Evolutionary conservation across 495 filamentous ascomycete species (phyloP).

Genomic region (Neohortaea acidophila): DNA sequence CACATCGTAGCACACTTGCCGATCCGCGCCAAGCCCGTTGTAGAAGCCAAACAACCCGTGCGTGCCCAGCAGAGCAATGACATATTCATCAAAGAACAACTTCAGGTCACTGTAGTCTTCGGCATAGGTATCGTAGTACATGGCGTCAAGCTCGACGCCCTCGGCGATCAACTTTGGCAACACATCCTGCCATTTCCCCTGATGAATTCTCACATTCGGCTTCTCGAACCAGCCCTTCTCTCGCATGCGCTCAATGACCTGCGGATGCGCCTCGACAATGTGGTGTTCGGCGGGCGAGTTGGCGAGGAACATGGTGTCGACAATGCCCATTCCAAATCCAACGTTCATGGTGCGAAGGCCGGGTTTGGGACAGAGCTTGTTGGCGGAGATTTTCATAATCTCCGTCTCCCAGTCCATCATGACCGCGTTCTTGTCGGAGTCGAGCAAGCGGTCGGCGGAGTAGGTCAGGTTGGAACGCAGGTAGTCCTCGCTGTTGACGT

Average conservation of each 20-base stretch:
- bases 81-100: slow-evolving; percentile 74
- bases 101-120: slow-evolving; percentile 77
- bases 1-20: slow-evolving; percentile 86
- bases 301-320: slow-evolving; percentile 67
- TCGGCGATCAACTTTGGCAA: slow-evolving; percentile 53
- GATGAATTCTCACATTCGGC: slow-evolving; percentile 46
- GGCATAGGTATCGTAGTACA: slow-evolving; percentile 97
- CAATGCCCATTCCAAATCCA: slow-evolving; percentile 92
- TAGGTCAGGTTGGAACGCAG: slow-evolving; percentile 66
- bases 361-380: slow-evolving; percentile 39
- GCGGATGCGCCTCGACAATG: slow-evolving; percentile 84
- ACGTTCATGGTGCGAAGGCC: slow-evolving; percentile 72
- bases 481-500: slow-evolving; percentile 46
- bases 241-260: slow-evolving; percentile 57
- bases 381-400: slow-evolving; percentile 71
- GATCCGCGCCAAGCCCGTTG: slow-evolving; percentile 86
- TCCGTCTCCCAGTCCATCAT: slow-evolving; percentile 96
- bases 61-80: slow-evolving; percentile 57
- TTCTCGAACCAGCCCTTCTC: slow-evolving; percentile 48
- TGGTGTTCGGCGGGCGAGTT: slow-evolving; percentile 49
- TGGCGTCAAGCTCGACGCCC: slow-evolving; percentile 65
- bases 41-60: slow-evolving; percentile 76
- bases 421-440: slow-evolving; percentile 68
- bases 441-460: slow-evolving; percentile 57
- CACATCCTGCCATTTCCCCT: slow-evolving; percentile 76